A percentile compares a stretch with the other conserved stretches of the same genome.
Evolutionary conservation across 2,329 filamentous ascomycete species (phyloP).

Genomic region (Plenodomus biglobosus): DNA sequence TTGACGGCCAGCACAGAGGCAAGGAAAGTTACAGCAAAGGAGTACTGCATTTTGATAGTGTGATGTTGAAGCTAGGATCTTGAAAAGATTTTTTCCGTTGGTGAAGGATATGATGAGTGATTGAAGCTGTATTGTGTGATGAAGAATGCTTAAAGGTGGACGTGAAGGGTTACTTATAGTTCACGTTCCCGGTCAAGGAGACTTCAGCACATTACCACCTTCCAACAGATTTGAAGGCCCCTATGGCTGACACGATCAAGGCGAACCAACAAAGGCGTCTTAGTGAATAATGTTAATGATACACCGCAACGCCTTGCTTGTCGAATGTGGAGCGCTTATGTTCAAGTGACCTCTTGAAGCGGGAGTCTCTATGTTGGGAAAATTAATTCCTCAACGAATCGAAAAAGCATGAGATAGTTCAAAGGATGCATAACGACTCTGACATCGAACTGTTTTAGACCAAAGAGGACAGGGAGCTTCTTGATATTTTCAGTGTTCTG

Average conservation of each 20-base stretch:
- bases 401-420: too few species aligned
- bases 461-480: too few species aligned
- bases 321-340: too few species aligned
- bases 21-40: slow-evolving; percentile 7
- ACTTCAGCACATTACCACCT: neutral
- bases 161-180: neutral
- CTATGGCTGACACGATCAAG: slow-evolving; percentile 3
- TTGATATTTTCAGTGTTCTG: too few species aligned
- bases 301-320: too few species aligned
- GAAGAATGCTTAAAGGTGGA: neutral
- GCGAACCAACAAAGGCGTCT: neutral
- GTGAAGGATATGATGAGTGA: neutral
- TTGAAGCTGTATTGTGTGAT: neutral
- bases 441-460: too few species aligned
- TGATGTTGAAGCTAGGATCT: neutral
- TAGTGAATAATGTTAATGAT: neutral
- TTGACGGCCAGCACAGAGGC: slow-evolving; percentile 13
- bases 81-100: neutral
- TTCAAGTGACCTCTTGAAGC: too few species aligned
- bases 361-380: too few species aligned
- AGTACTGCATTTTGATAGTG: slow-evolving; percentile 12
- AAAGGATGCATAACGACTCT: too few species aligned
- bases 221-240: neutral
- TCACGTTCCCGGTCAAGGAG: neutral
- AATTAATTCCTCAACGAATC: too few species aligned